Percentiles rank a stretch among this genome's conserved stretches.
These are phyloP conservation scores for Camellia granthamiana DNA, from an alignment of 148 eudicot species.

Conservation along the genomic window DNA sequence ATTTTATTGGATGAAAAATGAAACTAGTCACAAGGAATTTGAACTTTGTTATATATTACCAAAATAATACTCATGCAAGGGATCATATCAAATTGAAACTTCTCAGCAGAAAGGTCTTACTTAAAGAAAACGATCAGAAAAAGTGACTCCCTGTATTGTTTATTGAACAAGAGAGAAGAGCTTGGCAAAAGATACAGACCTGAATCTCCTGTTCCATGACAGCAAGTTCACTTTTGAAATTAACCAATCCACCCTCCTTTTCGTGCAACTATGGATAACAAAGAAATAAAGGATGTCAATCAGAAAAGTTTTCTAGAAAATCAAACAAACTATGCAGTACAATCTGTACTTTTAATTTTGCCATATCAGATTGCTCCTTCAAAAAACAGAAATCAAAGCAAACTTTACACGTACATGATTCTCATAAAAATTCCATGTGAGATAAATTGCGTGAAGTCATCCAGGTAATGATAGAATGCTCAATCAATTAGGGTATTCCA, in stretches of 20 bases:
- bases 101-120: background rate
- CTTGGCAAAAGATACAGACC: slow-evolving; percentile 33
- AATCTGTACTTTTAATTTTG: background rate
- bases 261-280: slow-evolving; percentile 48
- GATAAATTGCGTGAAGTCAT: slow-evolving; percentile 7
- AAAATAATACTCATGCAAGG: background rate
- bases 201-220: slow-evolving; percentile 70
- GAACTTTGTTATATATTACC: background rate
- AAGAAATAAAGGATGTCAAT: background rate
- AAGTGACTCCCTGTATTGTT: background rate
- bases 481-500: background rate
- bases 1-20: background rate
- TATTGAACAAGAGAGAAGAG: slow-evolving; percentile 4
- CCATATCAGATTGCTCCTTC: background rate
- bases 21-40: background rate
- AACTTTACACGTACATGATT: background rate
- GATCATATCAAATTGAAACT: background rate
- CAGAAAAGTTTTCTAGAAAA: slow-evolving; percentile 2
- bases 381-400: background rate
- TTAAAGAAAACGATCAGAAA: background rate
- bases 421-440: background rate
- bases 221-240: slow-evolving; percentile 82
- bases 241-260: slow-evolving; percentile 61
- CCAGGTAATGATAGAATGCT: background rate
- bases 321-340: slow-evolving; percentile 4